Base-by-base conservation (phyloP, 1,284 basidiomycete species). In the Agroathelia rolfsii region DNA sequence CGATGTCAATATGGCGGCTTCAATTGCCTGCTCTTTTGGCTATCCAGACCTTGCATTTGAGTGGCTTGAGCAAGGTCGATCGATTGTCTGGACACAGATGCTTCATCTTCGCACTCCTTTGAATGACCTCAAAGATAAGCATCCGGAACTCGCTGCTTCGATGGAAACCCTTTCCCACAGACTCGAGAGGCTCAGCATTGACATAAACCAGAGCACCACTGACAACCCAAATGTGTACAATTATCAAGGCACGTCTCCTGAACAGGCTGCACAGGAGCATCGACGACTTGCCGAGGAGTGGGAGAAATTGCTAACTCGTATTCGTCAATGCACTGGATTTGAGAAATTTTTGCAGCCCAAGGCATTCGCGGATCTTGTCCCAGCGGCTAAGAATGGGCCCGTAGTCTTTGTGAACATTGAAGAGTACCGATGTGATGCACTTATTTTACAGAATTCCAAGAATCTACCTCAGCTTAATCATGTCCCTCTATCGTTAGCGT, bases 401-500 rank as follows among this genome's bases (percentile, higher is more conserved):
- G 50, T 62, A 13, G 40, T 64, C 37, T 25, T 59, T 15, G 37
- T 61, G 29, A 62, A 54, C 24, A 39, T 47, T 5, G 19, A 23
- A 14, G 14, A 41, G n/a, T 21, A 24, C 5, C 41, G 33, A 10
- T 41, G 11, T 2, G n/a, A 9, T 14, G 53, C 47, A 6, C 26
- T 58, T 26, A 48, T 55, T 16, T 19, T 54, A 16, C 24, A n/a
- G n/a, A n/a, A n/a, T n/a, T n/a, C n/a, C n/a, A n/a, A n/a, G n/a
- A n/a, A n/a, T n/a, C n/a, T n/a, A n/a, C n/a, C n/a, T n/a, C n/a
- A n/a, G n/a, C n/a, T n/a, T n/a, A n/a, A n/a, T n/a, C n/a, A n/a
- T n/a, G n/a, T n/a, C n/a, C n/a, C n/a, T n/a, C n/a, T n/a, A n/a
- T n/a, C n/a, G n/a, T n/a, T n/a, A n/a, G n/a, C n/a, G n/a, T n/a